phyloP scores from a whole-genome alignment of 352 stramenopile species.

The Phytopythium helicoides region DNA sequence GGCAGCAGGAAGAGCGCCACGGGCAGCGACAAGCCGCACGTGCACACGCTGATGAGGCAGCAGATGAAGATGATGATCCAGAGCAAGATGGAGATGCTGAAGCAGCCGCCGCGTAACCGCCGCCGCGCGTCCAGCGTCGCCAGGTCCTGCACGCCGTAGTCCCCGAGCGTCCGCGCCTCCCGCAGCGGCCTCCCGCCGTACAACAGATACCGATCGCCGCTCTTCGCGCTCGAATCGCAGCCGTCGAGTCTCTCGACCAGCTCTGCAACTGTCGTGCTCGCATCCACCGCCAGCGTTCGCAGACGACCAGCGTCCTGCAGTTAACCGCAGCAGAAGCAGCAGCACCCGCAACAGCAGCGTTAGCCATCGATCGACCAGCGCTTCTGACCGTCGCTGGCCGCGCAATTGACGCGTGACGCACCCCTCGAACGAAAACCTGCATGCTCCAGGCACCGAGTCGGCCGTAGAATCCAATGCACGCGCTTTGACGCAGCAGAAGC shows the following conservation, averaged over 20 bases:
- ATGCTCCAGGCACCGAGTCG: no score
- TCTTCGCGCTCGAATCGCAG: constrained; percentile 10
- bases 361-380: no score
- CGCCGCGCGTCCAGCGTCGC: constrained; percentile 49
- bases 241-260: constrained; percentile 29
- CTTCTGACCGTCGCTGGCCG: no score
- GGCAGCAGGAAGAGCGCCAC: constrained; percentile 57
- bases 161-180: constrained; percentile 31
- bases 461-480: no score
- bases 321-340: no score
- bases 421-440: no score
- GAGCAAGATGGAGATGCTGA: constrained; percentile 67
- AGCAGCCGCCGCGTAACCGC: constrained; percentile 61
- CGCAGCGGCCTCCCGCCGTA: constrained; percentile 66
- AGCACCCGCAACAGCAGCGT: no score
- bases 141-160: constrained; percentile 72
- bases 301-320: constrained; percentile 36
- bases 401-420: no score
- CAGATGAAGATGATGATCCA: constrained; percentile 79
- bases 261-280: constrained; percentile 31
- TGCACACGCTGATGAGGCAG: constrained; percentile 70
- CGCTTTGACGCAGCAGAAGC: not conserved
- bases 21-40: constrained; percentile 61
- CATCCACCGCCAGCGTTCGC: constrained; percentile 31
- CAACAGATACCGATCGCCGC: constrained; percentile 34